Evolutionary conservation across 2,329 filamentous ascomycete genomes (phyloP).

Genomic region (Fusarium albosuccineum): DNA sequence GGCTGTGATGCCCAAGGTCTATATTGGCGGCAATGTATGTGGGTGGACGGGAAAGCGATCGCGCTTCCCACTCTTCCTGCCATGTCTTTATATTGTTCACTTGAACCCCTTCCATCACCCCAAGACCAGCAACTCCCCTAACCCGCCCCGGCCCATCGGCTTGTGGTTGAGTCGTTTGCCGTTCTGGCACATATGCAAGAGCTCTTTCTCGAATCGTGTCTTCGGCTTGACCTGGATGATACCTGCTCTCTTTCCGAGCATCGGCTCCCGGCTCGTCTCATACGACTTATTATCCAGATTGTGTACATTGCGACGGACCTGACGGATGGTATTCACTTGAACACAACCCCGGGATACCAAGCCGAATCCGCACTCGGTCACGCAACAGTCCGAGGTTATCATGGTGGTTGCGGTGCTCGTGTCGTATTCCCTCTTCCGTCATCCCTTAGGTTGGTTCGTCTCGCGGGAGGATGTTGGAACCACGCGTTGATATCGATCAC

Average conservation of each 20-base stretch:
- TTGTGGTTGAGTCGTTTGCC: too few relatives aligned
- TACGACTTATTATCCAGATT: background rate
- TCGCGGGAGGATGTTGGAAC: constrained; percentile 1
- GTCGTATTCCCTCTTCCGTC: background rate
- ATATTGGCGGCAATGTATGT: background rate
- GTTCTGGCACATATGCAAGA: too few relatives aligned
- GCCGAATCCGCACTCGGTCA: background rate
- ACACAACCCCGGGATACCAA: background rate
- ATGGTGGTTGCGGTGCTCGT: background rate
- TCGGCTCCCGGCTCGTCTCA: background rate
- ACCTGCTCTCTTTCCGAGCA: background rate
- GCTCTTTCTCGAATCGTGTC: background rate
- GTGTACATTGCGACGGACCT: too few relatives aligned
- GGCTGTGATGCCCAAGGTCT: background rate
- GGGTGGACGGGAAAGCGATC: background rate
- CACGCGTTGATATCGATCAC: background rate
- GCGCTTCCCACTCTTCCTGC: too few relatives aligned
- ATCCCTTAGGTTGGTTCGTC: constrained; percentile 1
- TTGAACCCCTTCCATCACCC: background rate
- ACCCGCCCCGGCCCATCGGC: too few relatives aligned
- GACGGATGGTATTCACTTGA: constrained; percentile 10
- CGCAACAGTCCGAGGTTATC: background rate
- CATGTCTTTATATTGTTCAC: constrained; percentile 6
- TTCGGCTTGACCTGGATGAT: background rate
- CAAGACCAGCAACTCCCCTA: too few relatives aligned